A percentile compares a stretch with the other conserved stretches of the same genome.
These are phyloP conservation scores for Musa troglodytarum DNA, from an alignment of 176 grass and related monocot species.

Conservation along the genomic window DNA sequence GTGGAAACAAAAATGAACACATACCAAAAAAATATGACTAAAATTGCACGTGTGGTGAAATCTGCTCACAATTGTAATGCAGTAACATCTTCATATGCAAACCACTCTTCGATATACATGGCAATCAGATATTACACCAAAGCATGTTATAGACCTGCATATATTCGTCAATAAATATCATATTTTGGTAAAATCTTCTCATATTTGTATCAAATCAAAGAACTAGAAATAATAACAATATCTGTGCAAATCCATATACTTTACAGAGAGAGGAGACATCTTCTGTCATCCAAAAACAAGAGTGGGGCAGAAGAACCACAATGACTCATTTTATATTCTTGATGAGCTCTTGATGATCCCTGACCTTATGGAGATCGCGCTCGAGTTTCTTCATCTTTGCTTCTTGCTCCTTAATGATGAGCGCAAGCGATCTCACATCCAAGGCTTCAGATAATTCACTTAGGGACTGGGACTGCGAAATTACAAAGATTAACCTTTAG, in stretches of 20 bases:
- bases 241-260: not conserved
- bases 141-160: no score
- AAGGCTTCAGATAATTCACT: constrained; percentile 60
- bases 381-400: constrained; percentile 62
- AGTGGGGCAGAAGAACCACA: not conserved
- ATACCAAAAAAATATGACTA: no score
- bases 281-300: not conserved
- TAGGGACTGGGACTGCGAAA: constrained; percentile 53
- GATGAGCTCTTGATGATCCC: not conserved
- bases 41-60: no score
- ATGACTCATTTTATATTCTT: not conserved
- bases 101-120: no score
- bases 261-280: not conserved
- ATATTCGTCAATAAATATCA: no score
- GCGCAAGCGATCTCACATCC: constrained; percentile 51
- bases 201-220: no score
- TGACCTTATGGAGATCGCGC: constrained; percentile 23
- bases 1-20: no score
- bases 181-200: no score
- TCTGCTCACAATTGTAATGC: no score
- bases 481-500: not conserved
- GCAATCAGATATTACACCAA: no score
- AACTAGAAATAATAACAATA: no score
- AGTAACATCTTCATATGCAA: no score
- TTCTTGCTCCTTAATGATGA: constrained; percentile 69